Evolutionary conservation across 805 yeast species (phyloP).

Genomic region (Saccharomycopsis fermentans): DNA sequence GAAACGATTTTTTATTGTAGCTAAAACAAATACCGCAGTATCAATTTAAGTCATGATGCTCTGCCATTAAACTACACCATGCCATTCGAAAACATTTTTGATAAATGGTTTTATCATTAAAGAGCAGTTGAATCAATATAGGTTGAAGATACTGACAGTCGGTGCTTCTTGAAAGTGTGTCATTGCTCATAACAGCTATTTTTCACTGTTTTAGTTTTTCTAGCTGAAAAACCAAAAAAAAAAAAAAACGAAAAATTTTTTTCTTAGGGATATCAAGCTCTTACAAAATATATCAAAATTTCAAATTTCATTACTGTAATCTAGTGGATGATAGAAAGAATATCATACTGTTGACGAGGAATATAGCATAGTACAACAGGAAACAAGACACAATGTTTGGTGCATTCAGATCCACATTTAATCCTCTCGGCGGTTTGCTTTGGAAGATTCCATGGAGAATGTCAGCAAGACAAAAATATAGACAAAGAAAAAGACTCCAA

Average conservation of each 20-base stretch:
- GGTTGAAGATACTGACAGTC: no score
- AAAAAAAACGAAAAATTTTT: not conserved
- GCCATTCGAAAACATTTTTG: no score
- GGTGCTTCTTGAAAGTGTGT: not conserved
- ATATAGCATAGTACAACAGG: no score
- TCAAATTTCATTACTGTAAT: no score
- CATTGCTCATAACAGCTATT: not conserved
- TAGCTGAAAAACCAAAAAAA: not conserved
- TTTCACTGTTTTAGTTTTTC: not conserved
- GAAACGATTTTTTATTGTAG: no score
- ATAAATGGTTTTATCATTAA: no score
- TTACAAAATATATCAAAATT: not conserved
- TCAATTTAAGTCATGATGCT: no score
- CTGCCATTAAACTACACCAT: no score
- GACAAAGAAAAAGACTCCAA: slow-evolving; percentile 78
- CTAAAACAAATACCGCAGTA: no score
- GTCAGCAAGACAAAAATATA: slow-evolving; percentile 68
- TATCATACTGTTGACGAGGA: no score
- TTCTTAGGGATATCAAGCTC: not conserved
- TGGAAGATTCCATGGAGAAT: slow-evolving; percentile 76
- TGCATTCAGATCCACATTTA: slow-evolving; percentile 52
- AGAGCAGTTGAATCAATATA: no score
- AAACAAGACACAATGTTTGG: slow-evolving; percentile 68
- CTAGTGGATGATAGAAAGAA: no score
- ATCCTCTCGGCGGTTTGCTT: slow-evolving; percentile 59